Evolutionary conservation across 1,284 basidiomycete genomes (phyloP).

Genomic region (Baeospora myosura): DNA sequence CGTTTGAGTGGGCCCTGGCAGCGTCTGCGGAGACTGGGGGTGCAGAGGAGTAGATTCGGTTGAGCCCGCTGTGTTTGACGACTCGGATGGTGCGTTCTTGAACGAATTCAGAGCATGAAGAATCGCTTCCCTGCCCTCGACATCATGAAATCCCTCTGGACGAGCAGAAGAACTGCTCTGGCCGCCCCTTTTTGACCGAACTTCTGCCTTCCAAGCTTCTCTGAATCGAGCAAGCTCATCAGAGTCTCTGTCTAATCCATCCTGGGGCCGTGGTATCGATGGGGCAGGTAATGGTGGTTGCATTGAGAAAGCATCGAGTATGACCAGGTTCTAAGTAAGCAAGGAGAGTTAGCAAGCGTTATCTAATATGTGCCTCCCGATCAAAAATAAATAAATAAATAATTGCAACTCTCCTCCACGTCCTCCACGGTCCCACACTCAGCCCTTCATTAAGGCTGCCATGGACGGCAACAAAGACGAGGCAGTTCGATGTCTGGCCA

Average conservation of each 20-base stretch:
- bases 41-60: neutral
- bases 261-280: neutral
- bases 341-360: no score
- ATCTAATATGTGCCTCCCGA: neutral
- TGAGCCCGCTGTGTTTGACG: neutral
- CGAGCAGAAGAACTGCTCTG: slow-evolving; percentile 6
- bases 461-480: slow-evolving; percentile 5
- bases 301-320: neutral
- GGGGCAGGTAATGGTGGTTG: neutral
- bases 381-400: no score
- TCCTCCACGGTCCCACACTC: neutral
- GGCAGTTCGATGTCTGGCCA: slow-evolving; percentile 70
- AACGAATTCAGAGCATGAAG: neutral
- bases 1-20: slow-evolving; percentile 13
- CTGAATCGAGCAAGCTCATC: slow-evolving; percentile 62
- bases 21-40: slow-evolving; percentile 8
- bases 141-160: no score
- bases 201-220: slow-evolving; percentile 68
- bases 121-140: no score
- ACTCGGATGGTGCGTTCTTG: slow-evolving; percentile 6
- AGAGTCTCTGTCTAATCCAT: slow-evolving; percentile 23
- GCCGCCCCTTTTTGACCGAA: slow-evolving; percentile 35
- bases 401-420: slow-evolving; percentile 5
- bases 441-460: neutral
- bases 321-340: no score